Evolutionary conservation across 768 basidiomycete species (phyloP).

Genomic region (Daedaleopsis sinensis): DNA sequence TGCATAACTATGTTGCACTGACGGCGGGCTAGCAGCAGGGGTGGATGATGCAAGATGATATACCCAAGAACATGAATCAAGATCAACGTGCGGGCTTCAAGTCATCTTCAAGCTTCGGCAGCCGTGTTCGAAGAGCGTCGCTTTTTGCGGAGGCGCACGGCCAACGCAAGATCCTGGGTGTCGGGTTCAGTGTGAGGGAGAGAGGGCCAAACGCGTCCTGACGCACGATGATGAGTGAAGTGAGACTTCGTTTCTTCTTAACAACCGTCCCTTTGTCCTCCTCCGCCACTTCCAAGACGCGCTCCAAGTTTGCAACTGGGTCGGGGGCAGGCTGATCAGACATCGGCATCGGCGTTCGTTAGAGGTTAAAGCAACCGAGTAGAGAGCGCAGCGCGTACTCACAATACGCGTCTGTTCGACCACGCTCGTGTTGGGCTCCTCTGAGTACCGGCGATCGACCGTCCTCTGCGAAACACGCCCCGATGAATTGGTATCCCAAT

Average conservation of each 20-base stretch:
- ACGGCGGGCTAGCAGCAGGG: background rate
- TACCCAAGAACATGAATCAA: background rate
- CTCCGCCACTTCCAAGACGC: slow-evolving; percentile 1
- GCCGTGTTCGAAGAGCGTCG: background rate
- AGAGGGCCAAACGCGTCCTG: background rate
- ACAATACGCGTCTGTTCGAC: background rate
- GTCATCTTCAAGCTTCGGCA: background rate
- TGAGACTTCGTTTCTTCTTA: slow-evolving; percentile 13
- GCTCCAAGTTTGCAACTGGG: background rate
- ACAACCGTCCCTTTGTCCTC: background rate
- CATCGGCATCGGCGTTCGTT: background rate
- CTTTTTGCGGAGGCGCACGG: background rate
- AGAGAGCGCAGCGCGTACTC: background rate
- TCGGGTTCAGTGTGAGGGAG: background rate
- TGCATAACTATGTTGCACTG: background rate
- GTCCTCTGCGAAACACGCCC: slow-evolving; percentile 1
- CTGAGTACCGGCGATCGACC: slow-evolving; percentile 13
- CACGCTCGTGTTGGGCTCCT: background rate
- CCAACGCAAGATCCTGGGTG: background rate
- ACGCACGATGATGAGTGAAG: slow-evolving; percentile 21
- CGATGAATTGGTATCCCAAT: background rate
- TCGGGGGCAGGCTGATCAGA: background rate
- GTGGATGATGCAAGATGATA: background rate
- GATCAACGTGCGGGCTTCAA: background rate
- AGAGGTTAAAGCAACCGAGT: background rate